Evolutionary conservation across 1,139 yeast species (phyloP).

Genomic region (Taphrina sp.): DNA sequence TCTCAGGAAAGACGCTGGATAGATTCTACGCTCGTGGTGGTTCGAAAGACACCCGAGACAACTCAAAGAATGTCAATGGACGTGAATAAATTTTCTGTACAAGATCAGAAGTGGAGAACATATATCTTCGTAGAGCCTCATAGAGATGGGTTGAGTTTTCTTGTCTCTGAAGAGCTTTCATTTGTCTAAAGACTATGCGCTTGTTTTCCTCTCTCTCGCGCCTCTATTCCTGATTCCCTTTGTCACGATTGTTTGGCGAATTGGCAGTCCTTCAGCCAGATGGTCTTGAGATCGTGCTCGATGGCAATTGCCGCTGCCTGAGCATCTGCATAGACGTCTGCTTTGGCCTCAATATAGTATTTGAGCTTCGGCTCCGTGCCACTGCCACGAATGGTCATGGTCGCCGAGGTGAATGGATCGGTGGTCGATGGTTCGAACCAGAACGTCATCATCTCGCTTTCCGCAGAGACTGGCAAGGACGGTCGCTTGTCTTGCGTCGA

Average conservation of each 20-base stretch:
- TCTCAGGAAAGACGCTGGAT: slow-evolving; percentile 90
- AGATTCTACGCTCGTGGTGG: slow-evolving; percentile 62
- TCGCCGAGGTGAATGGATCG: slow-evolving; percentile 43
- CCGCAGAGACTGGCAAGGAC: slow-evolving; percentile 62
- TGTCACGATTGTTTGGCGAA: too few relatives aligned
- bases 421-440: slow-evolving; percentile 42
- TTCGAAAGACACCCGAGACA: slow-evolving; percentile 28
- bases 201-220: too few relatives aligned
- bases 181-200: too few relatives aligned
- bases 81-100: too few relatives aligned
- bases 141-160: too few relatives aligned
- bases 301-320: slow-evolving; percentile 6
- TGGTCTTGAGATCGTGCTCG: not conserved
- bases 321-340: not conserved
- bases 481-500: slow-evolving; percentile 60
- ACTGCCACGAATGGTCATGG: slow-evolving; percentile 88
- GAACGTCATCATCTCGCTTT: slow-evolving; percentile 84
- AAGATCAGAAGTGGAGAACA: too few relatives aligned
- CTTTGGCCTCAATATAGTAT: slow-evolving; percentile 66
- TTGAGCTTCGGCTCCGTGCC: slow-evolving; percentile 96
- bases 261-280: slow-evolving; percentile 12
- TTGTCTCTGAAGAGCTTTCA: too few relatives aligned
- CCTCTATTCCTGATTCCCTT: too few relatives aligned
- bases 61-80: slow-evolving; percentile 24
- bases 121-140: too few relatives aligned